These are phyloP conservation scores for Pittosporum tobira DNA, from an alignment of 129 eudicot genomes.

Conservation along the genomic window DNA sequence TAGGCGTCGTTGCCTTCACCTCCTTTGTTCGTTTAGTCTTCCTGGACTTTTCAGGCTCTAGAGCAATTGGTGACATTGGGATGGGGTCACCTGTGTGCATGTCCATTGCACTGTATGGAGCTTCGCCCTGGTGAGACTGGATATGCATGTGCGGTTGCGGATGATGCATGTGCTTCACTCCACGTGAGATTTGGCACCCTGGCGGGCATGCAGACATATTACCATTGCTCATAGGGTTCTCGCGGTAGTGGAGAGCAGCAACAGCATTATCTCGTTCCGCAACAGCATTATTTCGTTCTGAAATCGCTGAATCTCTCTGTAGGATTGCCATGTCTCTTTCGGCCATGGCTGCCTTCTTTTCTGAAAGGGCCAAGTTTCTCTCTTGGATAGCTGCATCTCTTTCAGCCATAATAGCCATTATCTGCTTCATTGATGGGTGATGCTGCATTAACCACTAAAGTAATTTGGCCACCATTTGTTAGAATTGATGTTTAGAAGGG, in stretches of 20 bases:
- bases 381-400: constrained; percentile 95
- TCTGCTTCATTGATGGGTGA: constrained; percentile 94
- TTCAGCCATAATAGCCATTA: constrained; percentile 95
- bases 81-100: constrained; percentile 22
- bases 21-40: constrained; percentile 53
- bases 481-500: not conserved
- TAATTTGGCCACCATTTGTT: not conserved
- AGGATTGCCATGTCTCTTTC: constrained; percentile 95
- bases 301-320: constrained; percentile 78
- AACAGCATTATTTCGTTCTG: constrained; percentile 79
- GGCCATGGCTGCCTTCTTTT: constrained; percentile 76
- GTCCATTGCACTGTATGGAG: constrained; percentile 29
- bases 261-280: constrained; percentile 85
- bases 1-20: constrained; percentile 28
- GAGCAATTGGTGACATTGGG: constrained; percentile 33
- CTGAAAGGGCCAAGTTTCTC: constrained; percentile 77
- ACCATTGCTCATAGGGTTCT: constrained; percentile 46
- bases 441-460: constrained; percentile 92
- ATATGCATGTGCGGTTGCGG: constrained; percentile 56
- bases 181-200: constrained; percentile 73
- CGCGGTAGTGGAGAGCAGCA: constrained; percentile 73
- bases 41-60: constrained; percentile 50
- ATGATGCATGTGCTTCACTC: constrained; percentile 80
- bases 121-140: constrained; percentile 34
- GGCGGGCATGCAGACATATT: constrained; percentile 67